Percentiles rank a stretch among this genome's conserved stretches.
These are phyloP conservation scores for Zygosaccharomyces sapae DNA, from an alignment of 1,139 yeast species.

Conservation along the genomic window DNA sequence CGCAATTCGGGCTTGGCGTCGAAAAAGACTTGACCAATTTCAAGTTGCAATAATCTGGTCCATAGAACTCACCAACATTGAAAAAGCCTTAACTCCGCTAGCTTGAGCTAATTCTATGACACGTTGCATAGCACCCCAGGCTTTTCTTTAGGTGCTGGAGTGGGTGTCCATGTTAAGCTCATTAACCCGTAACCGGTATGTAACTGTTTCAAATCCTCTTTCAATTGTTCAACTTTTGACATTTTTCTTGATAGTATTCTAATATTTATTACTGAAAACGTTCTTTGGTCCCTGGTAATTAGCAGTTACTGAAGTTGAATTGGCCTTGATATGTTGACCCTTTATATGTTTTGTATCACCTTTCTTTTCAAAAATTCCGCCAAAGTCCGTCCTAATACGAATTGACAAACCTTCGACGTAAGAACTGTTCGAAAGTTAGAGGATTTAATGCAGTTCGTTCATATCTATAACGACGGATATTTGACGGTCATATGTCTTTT, in stretches of 20 bases:
- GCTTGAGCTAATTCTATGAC: constrained; percentile 41
- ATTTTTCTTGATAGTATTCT: no score
- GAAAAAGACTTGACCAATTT: constrained; percentile 52
- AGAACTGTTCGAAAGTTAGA: no score
- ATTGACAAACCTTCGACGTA: no score
- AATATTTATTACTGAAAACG: no score
- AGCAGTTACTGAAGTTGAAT: no score
- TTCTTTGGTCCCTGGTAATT: no score
- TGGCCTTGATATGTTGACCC: background rate
- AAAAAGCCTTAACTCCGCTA: constrained; percentile 53
- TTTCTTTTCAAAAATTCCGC: background rate
- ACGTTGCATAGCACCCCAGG: constrained; percentile 42
- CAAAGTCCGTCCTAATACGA: background rate
- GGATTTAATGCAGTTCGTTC: no score
- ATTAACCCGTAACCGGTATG: constrained; percentile 38
- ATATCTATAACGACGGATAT: no score
- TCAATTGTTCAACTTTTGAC: constrained; percentile 22
- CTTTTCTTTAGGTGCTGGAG: constrained; percentile 42
- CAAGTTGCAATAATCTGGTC: constrained; percentile 50
- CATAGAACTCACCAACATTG: constrained; percentile 80
- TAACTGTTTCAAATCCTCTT: constrained; percentile 18
- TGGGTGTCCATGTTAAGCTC: constrained; percentile 49
- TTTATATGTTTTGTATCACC: background rate
- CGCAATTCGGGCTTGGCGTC: constrained; percentile 44
- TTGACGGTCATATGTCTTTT: no score